Conservation (phyloP, 2,329 filamentous ascomycete genomes). For the Trichophyton schoenleinii region DNA sequence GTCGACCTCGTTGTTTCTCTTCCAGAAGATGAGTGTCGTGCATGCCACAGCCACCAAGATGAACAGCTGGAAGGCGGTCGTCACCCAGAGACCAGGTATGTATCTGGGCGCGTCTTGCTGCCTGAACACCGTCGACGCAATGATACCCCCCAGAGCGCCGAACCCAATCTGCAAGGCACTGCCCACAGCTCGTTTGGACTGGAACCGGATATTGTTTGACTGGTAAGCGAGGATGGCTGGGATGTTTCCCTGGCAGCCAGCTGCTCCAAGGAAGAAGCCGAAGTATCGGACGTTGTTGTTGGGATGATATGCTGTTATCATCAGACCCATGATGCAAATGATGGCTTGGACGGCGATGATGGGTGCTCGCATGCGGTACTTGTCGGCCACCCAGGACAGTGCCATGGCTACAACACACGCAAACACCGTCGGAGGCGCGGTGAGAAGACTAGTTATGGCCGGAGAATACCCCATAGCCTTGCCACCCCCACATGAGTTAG, state of each 20-base stretch:
- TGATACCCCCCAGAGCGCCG: constrained; percentile 61
- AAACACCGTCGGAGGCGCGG: constrained; percentile 20
- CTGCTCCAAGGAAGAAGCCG: constrained; percentile 21
- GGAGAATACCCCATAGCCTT: constrained; percentile 21
- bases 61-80: constrained; percentile 6
- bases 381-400: constrained; percentile 20
- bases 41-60: constrained; percentile 5
- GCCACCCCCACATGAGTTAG: constrained; percentile 10
- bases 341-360: constrained; percentile 19
- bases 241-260: constrained; percentile 21
- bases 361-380: constrained; percentile 18
- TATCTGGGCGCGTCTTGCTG: constrained; percentile 12
- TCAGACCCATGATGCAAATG: constrained; percentile 19
- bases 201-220: constrained; percentile 38
- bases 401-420: constrained; percentile 17
- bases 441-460: constrained; percentile 18
- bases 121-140: constrained; percentile 56
- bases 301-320: constrained; percentile 18
- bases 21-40: constrained; percentile 6
- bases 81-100: constrained; percentile 12
- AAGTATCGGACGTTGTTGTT: constrained; percentile 17
- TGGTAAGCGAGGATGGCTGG: constrained; percentile 23
- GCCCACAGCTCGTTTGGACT: constrained; percentile 70
- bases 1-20: constrained; percentile 10
- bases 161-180: constrained; percentile 60